These are phyloP conservation scores for Vararia minispora DNA, from an alignment of 768 basidiomycete species.

Conservation along the genomic window DNA sequence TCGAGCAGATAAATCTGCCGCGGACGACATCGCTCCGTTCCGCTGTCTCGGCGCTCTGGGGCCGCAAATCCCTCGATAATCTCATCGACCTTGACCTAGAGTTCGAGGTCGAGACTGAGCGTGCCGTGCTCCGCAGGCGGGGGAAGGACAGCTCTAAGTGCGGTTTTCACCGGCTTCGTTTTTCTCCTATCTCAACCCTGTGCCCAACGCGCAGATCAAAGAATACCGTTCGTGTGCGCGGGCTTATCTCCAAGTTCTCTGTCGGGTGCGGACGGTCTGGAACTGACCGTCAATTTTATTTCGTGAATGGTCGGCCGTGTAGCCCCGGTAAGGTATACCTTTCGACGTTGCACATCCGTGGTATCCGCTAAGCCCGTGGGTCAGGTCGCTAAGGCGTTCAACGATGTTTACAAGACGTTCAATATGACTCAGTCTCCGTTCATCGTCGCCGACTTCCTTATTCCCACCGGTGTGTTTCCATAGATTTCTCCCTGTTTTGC, in stretches of 20 bases:
- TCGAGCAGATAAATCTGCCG: constrained; percentile 60
- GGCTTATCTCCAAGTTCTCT: constrained; percentile 76
- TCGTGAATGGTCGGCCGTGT: constrained; percentile 86
- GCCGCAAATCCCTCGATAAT: constrained; percentile 65
- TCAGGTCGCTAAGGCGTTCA: constrained; percentile 80
- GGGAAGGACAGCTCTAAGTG: constrained; percentile 13
- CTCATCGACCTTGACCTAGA: constrained; percentile 61
- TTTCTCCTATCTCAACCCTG: background rate
- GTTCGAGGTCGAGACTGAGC: constrained; percentile 62
- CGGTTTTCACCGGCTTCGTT: background rate
- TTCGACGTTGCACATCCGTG: background rate
- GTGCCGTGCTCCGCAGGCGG: constrained; percentile 32
- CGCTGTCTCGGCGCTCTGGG: constrained; percentile 73
- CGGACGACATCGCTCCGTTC: constrained; percentile 51
- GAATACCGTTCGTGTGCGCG: constrained; percentile 46
- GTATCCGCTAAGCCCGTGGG: background rate
- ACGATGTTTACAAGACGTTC: constrained; percentile 87
- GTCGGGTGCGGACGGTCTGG: constrained; percentile 66
- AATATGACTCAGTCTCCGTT: constrained; percentile 68
- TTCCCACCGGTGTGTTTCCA: constrained; percentile 61
- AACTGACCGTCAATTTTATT: constrained; percentile 86
- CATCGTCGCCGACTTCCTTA: constrained; percentile 69
- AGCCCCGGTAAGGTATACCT: constrained; percentile 53
- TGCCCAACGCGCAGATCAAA: constrained; percentile 7
- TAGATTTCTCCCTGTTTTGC: background rate